These are phyloP conservation scores for Canavalia gladiata DNA, from an alignment of 306 rosid genomes.

Conservation along the genomic window DNA sequence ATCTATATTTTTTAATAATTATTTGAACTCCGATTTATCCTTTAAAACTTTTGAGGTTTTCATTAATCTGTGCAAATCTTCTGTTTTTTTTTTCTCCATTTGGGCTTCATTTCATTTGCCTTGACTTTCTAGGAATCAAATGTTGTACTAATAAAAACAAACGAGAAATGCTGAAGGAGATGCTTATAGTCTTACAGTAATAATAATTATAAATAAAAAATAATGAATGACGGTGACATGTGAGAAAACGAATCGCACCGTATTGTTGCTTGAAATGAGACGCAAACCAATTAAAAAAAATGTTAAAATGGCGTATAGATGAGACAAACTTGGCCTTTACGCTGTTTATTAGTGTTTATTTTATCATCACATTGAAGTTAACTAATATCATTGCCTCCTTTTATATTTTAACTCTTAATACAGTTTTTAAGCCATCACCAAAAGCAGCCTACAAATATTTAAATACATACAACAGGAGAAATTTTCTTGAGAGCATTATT, in stretches of 20 bases:
- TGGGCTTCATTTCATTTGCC: slow-evolving; percentile 38
- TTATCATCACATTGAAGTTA: slow-evolving; percentile 41
- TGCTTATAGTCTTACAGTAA: slow-evolving; percentile 9
- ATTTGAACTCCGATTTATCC: not conserved
- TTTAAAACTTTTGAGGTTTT: not conserved
- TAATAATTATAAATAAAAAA: not conserved
- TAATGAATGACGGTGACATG: slow-evolving; percentile 37
- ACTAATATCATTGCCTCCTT: slow-evolving; percentile 30
- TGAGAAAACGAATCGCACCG: slow-evolving; percentile 30
- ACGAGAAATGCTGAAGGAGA: slow-evolving; percentile 10
- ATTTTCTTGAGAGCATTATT: not conserved
- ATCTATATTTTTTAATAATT: not conserved
- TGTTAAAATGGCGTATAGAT: not conserved
- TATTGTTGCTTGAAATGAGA: slow-evolving; percentile 41
- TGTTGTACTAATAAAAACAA: slow-evolving; percentile 43
- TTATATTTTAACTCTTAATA: not conserved
- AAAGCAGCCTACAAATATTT: slow-evolving; percentile 10
- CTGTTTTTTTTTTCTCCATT: slow-evolving; percentile 2
- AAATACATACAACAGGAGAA: not conserved
- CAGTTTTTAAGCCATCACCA: slow-evolving; percentile 24
- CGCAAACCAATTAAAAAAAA: not conserved
- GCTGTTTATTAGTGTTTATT: slow-evolving; percentile 35
- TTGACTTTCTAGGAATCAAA: slow-evolving; percentile 44
- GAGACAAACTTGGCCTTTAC: slow-evolving; percentile 55
- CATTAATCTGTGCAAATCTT: not conserved